Evolutionary conservation across 257 asterid species (phyloP), one percentile per base, ranked within the genome.

Genomic region (Plectranthus barbatus): DNA sequence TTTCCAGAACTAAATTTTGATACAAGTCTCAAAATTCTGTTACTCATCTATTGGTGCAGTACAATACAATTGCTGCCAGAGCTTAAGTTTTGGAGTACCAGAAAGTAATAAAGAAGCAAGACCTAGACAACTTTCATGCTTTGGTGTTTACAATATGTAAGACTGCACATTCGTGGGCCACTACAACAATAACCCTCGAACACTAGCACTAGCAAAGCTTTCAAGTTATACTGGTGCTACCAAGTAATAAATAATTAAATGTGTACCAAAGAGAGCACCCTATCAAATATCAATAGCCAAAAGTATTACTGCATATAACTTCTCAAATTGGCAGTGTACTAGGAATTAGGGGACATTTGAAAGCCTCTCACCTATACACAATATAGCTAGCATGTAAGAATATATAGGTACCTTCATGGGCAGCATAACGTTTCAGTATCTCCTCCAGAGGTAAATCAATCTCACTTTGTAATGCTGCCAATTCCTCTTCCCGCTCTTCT

Each of bases 401-500:
- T 26, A 26, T 1, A 26, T 42, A 61, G 19, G 63, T 86, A 93
- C 99, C 99, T 80, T 76, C 83, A 63, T 68, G 79, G 47, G 76
- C 67, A 48, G 77, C 70, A 73, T 90, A 87, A 45, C 92, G 91
- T 71, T 76, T 84, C 69, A 93, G 97, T 71, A 93, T 74, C 80
- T 82, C 95, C 42, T 86, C 97, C 64, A 93, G 77, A 54, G 99
- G 97, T 63, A 87, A 77, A 78, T 85, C 96, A 69, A 76, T 69
- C 81, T 93, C 99, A 74, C 72, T 79, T 51, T 77, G 91, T 69
- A 93, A 75, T 60, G 95, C 99, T 44, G 82, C 89, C 55, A 90
- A 71, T 72, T 93, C 99, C 80, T 90, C 97, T 17, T 83, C 94
- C 74, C 99, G 85, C 83, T 93, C 99, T 77, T 90, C 97, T 76